These are phyloP conservation scores for Jasminum sambac DNA, from an alignment of 257 asterid genomes.

Conservation along the genomic window DNA sequence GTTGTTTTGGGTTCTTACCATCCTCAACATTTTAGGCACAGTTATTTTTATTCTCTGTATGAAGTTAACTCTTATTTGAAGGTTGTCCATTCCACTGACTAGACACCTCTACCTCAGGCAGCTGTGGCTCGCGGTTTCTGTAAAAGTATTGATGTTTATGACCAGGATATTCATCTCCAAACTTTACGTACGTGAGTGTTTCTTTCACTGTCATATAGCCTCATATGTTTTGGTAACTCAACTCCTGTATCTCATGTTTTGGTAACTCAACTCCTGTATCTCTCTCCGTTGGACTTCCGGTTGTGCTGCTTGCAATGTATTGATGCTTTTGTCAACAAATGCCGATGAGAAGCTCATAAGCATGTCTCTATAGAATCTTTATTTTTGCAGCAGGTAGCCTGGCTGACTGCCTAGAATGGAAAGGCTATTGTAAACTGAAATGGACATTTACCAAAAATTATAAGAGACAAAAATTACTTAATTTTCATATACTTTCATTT, in stretches of 20 bases:
- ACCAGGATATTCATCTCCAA: conserved; percentile 93
- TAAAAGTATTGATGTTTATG: conserved; percentile 79
- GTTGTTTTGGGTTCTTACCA: background rate
- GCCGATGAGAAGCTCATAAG: background rate
- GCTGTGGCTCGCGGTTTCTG: conserved; percentile 87
- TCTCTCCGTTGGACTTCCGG: background rate
- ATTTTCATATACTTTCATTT: background rate
- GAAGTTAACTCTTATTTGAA: conserved; percentile 12
- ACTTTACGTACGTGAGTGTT: conserved; percentile 72
- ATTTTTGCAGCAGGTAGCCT: background rate
- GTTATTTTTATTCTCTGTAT: background rate
- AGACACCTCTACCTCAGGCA: conserved; percentile 49
- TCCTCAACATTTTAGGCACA: background rate
- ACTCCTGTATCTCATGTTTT: conserved; percentile 3
- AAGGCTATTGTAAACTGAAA: background rate
- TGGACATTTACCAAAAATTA: background rate
- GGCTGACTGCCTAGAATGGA: background rate
- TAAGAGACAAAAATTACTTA: background rate
- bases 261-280: background rate
- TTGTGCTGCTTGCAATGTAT: conserved; percentile 1
- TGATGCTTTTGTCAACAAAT: background rate
- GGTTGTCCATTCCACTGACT: conserved; percentile 11
- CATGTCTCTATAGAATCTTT: background rate
- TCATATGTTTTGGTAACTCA: background rate
- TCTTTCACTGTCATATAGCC: background rate